These are phyloP conservation scores for Thelonectria olida DNA, from an alignment of 2,329 filamentous ascomycete genomes.

Conservation along the genomic window DNA sequence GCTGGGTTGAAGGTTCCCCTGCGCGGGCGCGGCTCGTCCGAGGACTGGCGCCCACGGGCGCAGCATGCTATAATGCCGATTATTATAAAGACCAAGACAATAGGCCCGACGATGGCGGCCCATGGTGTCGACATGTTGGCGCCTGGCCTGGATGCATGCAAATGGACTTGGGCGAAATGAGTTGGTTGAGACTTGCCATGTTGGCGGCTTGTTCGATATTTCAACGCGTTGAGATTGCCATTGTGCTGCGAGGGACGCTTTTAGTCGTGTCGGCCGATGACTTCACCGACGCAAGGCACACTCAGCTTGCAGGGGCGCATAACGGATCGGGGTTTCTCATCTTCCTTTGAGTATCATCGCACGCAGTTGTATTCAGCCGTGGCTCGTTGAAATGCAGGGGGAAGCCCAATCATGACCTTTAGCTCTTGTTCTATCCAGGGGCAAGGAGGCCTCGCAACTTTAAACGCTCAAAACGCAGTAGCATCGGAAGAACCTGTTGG, in stretches of 20 bases:
- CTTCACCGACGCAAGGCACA: slow-evolving; percentile 8
- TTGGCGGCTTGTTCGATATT: neutral
- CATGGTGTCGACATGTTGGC: neutral
- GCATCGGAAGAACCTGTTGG: neutral
- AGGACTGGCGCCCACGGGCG: neutral
- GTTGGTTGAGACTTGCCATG: neutral
- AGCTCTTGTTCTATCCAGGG: too few species aligned
- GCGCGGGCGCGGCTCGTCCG: neutral
- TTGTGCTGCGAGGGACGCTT: neutral
- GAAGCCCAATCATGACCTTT: too few species aligned
- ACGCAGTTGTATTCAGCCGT: too few species aligned
- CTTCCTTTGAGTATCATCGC: too few species aligned
- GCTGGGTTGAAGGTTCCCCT: neutral
- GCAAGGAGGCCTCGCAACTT: too few species aligned
- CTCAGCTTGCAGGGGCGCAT: neutral
- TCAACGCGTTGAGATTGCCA: neutral
- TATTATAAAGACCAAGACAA: neutral
- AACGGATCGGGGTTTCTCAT: too few species aligned
- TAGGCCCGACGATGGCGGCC: neutral
- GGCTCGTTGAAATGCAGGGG: too few species aligned
- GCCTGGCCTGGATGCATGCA: too few species aligned
- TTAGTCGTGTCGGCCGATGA: neutral
- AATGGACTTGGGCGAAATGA: neutral
- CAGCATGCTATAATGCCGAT: neutral
- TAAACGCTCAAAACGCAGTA: too few species aligned